phyloP scores from a whole-genome alignment of 192 early-diverging fungal species.

The Entomortierella beljakovae region DNA sequence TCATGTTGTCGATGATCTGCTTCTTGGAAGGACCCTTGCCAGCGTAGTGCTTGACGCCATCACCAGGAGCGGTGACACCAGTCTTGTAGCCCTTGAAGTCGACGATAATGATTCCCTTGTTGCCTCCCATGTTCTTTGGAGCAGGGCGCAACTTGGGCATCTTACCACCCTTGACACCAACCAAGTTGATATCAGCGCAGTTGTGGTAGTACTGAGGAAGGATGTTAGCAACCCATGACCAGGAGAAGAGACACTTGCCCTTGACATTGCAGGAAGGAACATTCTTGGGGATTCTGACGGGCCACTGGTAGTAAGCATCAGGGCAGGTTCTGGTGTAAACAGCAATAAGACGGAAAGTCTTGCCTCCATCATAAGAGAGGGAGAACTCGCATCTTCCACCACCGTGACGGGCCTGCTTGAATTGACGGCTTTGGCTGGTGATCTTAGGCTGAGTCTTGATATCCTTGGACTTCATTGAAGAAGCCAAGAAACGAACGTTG shows the following conservation, averaged over 20 bases:
- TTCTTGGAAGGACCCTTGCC: conserved; percentile 29
- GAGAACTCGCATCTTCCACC: conserved; percentile 81
- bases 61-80: conserved; percentile 22
- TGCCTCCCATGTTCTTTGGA: too few relatives aligned
- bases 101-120: conserved; percentile 17
- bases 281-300: conserved; percentile 55
- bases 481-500: conserved; percentile 59
- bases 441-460: conserved; percentile 43
- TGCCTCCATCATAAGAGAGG: conserved; percentile 72
- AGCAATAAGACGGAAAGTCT: conserved; percentile 59
- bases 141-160: too few relatives aligned
- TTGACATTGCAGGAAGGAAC: conserved; percentile 44
- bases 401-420: conserved; percentile 65
- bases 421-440: conserved; percentile 25
- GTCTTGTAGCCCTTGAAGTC: conserved; percentile 40
- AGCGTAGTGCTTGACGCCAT: conserved; percentile 39
- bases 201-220: conserved; percentile 84
- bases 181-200: conserved; percentile 75
- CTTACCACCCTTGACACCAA: conserved; percentile 50
- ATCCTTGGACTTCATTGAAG: conserved; percentile 28
- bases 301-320: conserved; percentile 43
- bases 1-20: conserved; percentile 37
- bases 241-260: conserved; percentile 56
- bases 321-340: conserved; percentile 55
- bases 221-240: conserved; percentile 79